Evolutionary conservation across 352 stramenopile genomes (phyloP).

Genomic region (Elongisporangium prolatum): DNA sequence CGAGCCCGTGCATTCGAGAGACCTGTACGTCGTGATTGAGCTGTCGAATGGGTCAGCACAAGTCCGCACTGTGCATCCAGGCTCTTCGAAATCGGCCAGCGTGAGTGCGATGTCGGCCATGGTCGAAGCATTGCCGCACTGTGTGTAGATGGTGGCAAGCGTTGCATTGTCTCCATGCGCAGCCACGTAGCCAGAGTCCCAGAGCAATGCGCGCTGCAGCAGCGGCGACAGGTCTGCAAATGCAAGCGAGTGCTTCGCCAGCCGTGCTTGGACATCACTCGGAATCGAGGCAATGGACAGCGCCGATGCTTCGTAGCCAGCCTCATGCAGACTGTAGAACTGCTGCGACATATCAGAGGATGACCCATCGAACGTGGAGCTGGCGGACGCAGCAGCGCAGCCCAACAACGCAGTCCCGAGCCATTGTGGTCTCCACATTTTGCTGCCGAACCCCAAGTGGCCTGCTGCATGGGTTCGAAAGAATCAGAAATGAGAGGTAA

Average conservation of each 20-base stretch:
- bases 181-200: slow-evolving; percentile 23
- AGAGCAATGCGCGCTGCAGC: slow-evolving; percentile 19
- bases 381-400: slow-evolving; percentile 2
- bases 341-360: slow-evolving; percentile 53
- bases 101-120: slow-evolving; percentile 26
- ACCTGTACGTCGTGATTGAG: no score
- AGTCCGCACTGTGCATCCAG: slow-evolving; percentile 5
- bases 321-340: slow-evolving; percentile 20
- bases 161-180: slow-evolving; percentile 7
- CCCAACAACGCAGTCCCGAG: neutral
- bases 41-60: no score
- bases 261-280: slow-evolving; percentile 16
- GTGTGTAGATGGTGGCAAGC: slow-evolving; percentile 45
- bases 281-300: slow-evolving; percentile 17
- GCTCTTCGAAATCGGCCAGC: slow-evolving; percentile 11
- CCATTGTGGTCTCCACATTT: neutral
- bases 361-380: slow-evolving; percentile 26
- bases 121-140: slow-evolving; percentile 21
- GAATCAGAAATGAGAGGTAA: neutral
- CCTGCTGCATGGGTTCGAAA: neutral
- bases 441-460: neutral
- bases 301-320: neutral
- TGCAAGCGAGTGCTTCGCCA: slow-evolving; percentile 26
- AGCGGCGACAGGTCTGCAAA: slow-evolving; percentile 23
- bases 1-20: no score